Base-by-base conservation (phyloP, 129 eudicot genomes). In the Flaveria sonorensis region DNA sequence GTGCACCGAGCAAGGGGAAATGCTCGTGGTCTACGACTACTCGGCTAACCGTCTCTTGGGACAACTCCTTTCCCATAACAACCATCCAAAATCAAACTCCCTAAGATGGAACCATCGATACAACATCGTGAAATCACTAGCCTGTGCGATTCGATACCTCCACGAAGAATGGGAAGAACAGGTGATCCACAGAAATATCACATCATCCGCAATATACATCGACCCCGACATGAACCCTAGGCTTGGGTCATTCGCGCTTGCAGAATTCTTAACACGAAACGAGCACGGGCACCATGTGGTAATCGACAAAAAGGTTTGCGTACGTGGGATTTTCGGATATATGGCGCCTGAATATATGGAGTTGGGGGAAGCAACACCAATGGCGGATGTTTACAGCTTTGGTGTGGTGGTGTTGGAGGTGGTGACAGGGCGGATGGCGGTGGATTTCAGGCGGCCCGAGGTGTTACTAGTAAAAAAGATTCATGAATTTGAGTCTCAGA, bases 121-220 rank as follows among this genome's bases (percentile, higher is more conserved):
- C 85, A 87, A 68, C 79, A 91, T 94, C 15, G 76, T 91, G 76
- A 87, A 84, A 75, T 89, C 99, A n/a, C 92, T 91, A 0, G 99
- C 99, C 12, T 91, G 93, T 0, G 99, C 99, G 1, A 74, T 94
- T 59, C 81, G 80, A 46, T 94, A 94, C 79, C 97, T 94, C 14
- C 99, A 94, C 10, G 99, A 94, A 71, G 97, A 94, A 86, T 94
- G 99, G 99, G 97, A 94, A 1, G 97, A 94, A 53, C 93, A 91
- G 52, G 99, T 94, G 30, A 86, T 94, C 53, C 99, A 91, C 51
- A 82, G 92, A 61, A 86, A 84, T 82, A 91, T 94, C 18, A 91
- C 90, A 15, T 94, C 97, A 4, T 89, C 97, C 1, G 92, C 99
- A 3, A 72, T 91, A 45, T 81, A 68, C 42, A 84, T 94, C 1